These are phyloP conservation scores for Cryptomeria japonica DNA, from an alignment of 75 land plant genomes.

Conservation along the genomic window DNA sequence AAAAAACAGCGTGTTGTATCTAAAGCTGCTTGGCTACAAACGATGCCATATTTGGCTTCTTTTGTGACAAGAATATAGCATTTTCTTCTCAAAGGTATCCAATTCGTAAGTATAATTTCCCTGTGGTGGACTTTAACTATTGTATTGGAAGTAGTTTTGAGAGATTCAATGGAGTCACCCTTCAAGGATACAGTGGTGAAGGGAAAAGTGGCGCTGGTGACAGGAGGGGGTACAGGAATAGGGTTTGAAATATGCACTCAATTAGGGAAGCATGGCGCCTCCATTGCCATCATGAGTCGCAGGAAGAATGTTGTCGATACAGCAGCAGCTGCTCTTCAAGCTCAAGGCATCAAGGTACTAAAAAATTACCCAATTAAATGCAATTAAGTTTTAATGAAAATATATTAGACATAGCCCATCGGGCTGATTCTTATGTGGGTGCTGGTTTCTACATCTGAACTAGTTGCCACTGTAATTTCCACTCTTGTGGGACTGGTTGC, in stretches of 20 bases:
- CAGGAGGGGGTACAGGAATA: constrained; percentile 93
- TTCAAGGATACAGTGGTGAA: constrained; percentile 53
- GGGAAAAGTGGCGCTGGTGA: constrained; percentile 88
- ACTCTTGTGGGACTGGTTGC: too few species aligned
- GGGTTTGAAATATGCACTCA: constrained; percentile 84
- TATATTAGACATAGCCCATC: not conserved
- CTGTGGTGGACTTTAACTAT: not conserved
- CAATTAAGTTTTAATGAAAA: not conserved
- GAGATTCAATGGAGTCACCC: constrained; percentile 57
- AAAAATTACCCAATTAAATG: not conserved
- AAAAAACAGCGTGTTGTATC: too few species aligned
- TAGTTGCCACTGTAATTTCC: too few species aligned
- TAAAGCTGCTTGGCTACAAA: not conserved
- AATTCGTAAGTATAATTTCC: not conserved
- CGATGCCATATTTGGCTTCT: not conserved
- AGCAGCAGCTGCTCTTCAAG: constrained; percentile 54
- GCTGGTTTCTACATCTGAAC: too few species aligned
- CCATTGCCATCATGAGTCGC: constrained; percentile 87
- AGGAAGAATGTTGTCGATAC: constrained; percentile 62
- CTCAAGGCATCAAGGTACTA: constrained; percentile 63
- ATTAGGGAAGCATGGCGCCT: constrained; percentile 85
- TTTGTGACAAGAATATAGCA: not conserved
- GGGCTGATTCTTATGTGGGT: not conserved
- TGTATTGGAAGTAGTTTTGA: not conserved
- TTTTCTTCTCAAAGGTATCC: not conserved